These are phyloP conservation scores for Boletus rufocinnamomeus DNA, from an alignment of 768 basidiomycete species.

Conservation along the genomic window DNA sequence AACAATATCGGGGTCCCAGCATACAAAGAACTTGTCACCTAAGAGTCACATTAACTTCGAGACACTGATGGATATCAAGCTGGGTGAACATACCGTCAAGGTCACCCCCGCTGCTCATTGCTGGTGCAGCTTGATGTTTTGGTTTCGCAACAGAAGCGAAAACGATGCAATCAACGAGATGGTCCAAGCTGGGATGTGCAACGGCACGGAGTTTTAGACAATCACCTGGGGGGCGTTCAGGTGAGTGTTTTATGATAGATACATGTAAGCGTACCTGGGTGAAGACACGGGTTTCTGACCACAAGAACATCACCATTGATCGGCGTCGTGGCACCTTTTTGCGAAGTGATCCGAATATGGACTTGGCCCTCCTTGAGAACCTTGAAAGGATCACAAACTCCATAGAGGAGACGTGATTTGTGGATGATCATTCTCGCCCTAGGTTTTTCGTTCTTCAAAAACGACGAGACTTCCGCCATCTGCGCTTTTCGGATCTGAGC, in stretches of 20 bases:
- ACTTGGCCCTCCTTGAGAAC: constrained; percentile 66
- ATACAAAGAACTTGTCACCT: constrained; percentile 70
- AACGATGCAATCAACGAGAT: constrained; percentile 67
- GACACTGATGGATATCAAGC: not conserved
- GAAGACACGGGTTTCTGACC: constrained; percentile 68
- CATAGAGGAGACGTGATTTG: constrained; percentile 62
- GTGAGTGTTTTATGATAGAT: not conserved
- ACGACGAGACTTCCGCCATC: constrained; percentile 50
- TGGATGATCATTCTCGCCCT: constrained; percentile 62
- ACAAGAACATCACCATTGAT: constrained; percentile 64
- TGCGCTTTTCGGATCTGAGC: constrained; percentile 47
- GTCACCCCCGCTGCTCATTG: constrained; percentile 72
- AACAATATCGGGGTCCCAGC: constrained; percentile 67
- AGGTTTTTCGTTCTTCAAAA: constrained; percentile 54
- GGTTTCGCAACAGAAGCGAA: constrained; percentile 60
- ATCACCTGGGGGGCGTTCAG: constrained; percentile 44
- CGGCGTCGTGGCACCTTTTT: constrained; percentile 54
- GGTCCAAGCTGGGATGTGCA: constrained; percentile 47
- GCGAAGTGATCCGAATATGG: constrained; percentile 56
- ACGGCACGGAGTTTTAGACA: constrained; percentile 65
- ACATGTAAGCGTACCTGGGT: constrained; percentile 48
- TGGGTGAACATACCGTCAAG: constrained; percentile 46
- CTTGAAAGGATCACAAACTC: constrained; percentile 67
- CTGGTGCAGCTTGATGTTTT: constrained; percentile 61
- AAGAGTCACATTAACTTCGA: not conserved